Base-by-base conservation (phyloP, 2,329 filamentous ascomycete species). In the Fusarium chaquense region DNA sequence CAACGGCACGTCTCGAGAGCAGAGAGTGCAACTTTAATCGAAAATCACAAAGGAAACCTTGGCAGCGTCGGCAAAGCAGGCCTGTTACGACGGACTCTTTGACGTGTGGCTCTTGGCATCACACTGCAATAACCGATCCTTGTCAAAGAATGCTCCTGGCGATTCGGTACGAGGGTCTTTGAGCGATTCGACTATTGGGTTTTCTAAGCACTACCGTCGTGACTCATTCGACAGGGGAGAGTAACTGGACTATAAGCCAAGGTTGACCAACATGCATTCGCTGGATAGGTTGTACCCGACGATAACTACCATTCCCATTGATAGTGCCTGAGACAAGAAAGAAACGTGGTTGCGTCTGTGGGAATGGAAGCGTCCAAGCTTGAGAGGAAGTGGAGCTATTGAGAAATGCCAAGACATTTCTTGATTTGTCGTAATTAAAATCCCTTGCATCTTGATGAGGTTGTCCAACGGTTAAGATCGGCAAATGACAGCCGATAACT, bases 401-500 rank as follows among this genome's bases (percentile, higher is more conserved):
- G 18, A 52, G 24, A 41, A 40, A 52, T 41, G 62, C 47, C 61
- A 54, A 65, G 62, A 35, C 41, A 47, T 54, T 28, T 54, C 16
- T 38, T 41, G 53, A 51, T 38, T 26, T 33, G 12, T 50, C 36
- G 49, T 18, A 51, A 51, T n/a, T 18, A 28, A 35, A 24, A 35
- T 24, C 43, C 54, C 30, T 65, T 49, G 40, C 41, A 36, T 53
- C 32, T 13, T 18, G 32, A 24, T 32, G 26, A 45, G 33, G 58
- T 63, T 57, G n/a, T 46, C 35, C 33, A 64, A 64, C 51, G 38
- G 44, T 65, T 51, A 38, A 40, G 59, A 41, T 43, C 46, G 54
- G 47, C 61, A 30, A 30, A 60, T 44, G 7, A 16, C 15, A 32
- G 26, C 15, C 38, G 30, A 28, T 24, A 9, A 13, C 5, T 11